Evolutionary conservation across 495 filamentous ascomycete genomes (phyloP).

Genomic region (Talaromyces thailandensis): DNA sequence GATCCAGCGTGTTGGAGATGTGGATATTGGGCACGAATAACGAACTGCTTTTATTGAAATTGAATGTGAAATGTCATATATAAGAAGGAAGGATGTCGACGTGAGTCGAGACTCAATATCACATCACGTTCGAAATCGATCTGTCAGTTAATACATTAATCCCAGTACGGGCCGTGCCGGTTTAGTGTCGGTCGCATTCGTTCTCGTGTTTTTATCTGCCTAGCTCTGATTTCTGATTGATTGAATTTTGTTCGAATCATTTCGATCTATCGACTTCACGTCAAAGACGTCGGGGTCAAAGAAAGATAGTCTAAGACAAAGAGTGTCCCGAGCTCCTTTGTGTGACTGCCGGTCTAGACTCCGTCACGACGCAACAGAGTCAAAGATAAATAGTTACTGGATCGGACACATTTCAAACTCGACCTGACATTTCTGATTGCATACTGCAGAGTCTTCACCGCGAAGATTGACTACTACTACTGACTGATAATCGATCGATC

Average conservation of each 20-base stretch:
- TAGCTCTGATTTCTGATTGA: background rate
- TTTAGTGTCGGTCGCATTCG: background rate
- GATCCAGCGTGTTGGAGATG: background rate
- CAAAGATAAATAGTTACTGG: background rate
- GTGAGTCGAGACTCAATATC: no score
- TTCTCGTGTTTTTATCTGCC: background rate
- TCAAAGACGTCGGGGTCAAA: background rate
- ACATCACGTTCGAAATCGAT: background rate
- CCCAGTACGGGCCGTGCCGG: background rate
- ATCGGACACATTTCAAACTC: background rate
- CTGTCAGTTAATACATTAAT: background rate
- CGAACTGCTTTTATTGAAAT: background rate
- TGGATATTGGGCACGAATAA: background rate
- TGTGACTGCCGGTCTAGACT: background rate
- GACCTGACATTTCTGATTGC: background rate
- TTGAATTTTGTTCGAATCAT: background rate
- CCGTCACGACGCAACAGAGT: background rate
- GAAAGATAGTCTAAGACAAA: background rate
- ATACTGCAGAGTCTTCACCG: background rate
- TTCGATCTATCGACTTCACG: background rate
- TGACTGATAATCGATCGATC: background rate
- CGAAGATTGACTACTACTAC: background rate
- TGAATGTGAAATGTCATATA: background rate
- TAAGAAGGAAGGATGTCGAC: background rate
- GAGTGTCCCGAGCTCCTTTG: background rate